Evolutionary conservation across 495 filamentous ascomycete genomes (phyloP).

Genomic region (Hypoxylon fuscum): DNA sequence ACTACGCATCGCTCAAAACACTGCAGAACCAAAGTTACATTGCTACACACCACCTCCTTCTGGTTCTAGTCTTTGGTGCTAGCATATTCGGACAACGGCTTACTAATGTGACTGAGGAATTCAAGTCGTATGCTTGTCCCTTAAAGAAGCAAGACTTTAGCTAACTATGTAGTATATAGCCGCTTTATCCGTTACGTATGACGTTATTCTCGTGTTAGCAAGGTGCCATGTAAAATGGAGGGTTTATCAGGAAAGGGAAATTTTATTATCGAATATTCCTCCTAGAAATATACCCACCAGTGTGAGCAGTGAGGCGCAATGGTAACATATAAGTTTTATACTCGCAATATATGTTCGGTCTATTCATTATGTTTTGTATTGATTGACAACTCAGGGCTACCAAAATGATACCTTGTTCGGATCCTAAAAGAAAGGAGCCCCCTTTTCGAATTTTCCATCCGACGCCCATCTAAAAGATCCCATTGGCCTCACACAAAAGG

Average conservation of each 20-base stretch:
- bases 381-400: too few species aligned
- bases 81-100: not conserved
- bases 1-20: not conserved
- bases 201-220: not conserved
- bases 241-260: not conserved
- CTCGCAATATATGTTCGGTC: too few species aligned
- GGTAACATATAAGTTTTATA: not conserved
- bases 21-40: not conserved
- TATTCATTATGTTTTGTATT: too few species aligned
- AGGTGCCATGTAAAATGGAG: not conserved
- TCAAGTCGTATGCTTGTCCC: constrained; percentile 3
- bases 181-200: not conserved
- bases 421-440: too few species aligned
- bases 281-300: not conserved
- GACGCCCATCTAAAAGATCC: too few species aligned
- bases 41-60: not conserved
- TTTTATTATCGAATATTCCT: not conserved
- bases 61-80: constrained; percentile 4
- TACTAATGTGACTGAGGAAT: not conserved
- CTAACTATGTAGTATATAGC: not conserved
- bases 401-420: too few species aligned
- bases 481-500: too few species aligned
- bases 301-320: not conserved
- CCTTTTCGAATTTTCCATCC: not conserved
- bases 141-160: not conserved